Base-by-base conservation (phyloP, 192 early-diverging fungal species). In the Coemansia biformis region DNA sequence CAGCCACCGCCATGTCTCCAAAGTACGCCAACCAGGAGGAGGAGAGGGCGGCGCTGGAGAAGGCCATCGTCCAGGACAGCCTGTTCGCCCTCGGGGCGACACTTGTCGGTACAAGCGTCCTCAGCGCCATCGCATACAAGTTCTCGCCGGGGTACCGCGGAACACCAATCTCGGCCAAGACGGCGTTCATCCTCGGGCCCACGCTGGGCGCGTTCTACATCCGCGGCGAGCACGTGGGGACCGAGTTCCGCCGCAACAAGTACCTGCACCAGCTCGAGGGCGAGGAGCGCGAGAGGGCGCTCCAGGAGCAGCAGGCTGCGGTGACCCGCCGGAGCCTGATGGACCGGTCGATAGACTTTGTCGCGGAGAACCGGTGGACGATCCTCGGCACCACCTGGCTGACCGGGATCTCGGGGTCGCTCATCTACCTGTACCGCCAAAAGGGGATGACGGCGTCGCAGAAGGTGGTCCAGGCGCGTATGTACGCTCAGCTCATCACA, bases 401-500 rank as follows among this genome's bases (percentile, higher is more conserved):
- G 18, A 46, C 58, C 2, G 61, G 76, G 15, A 73, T 78, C 26
- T 51, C 60, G 14, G 63, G 65, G 4, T 57, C 76, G 1, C 9
- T 63, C 0, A 47, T 54, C 24, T 59, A 73, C 35, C 24, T 78
- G 35, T 66, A 66, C 14, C 42, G 58, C 38, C 50, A 78, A 43
- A 78, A 73, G 54, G 68, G 80, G 18, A 72, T 86, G 52, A 60
- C 71, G 1, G 56, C 54, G 6, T 66, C 79, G n/a, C 83, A 86
- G 51, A 84, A 84, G 47, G 28, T 80, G 2, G 83, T 84, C 2
- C 83, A 86, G 52, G 84, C 84, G 1, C 78, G 84, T 53, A 82
- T 86, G 80, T 84, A 83, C 56, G 79, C 84, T 6, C 84, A 86
- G 68, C 65, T 71, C 8, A 75, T 80, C 38, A 84, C 82, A 21